Percentiles rank a stretch among this genome's conserved stretches.
These are phyloP conservation scores for Diaporthe sp. DNA, from an alignment of 2,329 filamentous ascomycete species.

Conservation along the genomic window DNA sequence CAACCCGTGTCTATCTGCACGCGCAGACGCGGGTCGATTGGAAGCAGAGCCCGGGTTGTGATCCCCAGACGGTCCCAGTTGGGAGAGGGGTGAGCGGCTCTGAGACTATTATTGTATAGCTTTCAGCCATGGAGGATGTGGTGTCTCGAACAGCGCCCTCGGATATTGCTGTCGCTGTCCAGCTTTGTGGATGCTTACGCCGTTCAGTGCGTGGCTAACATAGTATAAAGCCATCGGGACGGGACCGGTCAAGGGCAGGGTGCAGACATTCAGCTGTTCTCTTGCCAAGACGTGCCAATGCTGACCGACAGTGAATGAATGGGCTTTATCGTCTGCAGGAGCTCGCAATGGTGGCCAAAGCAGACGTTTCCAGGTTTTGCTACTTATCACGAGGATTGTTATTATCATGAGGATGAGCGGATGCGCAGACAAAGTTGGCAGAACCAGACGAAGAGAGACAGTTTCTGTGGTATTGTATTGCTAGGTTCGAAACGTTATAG, in stretches of 20 bases:
- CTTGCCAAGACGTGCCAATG: constrained; percentile 12
- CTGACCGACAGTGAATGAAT: background rate
- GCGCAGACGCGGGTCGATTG: background rate
- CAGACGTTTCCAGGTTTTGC: background rate
- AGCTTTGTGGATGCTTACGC: background rate
- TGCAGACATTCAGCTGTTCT: background rate
- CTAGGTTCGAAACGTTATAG: constrained; percentile 15
- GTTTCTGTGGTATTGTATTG: background rate
- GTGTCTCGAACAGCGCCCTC: background rate
- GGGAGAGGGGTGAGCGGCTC: background rate
- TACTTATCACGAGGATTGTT: background rate
- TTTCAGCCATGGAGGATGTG: background rate
- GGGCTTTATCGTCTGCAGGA: constrained; percentile 8
- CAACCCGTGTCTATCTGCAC: too few species aligned
- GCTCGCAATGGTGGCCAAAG: background rate
- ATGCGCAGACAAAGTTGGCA: constrained; percentile 3
- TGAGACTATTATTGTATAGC: background rate
- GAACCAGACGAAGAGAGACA: background rate
- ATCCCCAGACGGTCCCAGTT: background rate
- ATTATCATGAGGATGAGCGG: background rate
- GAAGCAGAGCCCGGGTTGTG: background rate
- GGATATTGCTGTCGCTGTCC: too few species aligned
- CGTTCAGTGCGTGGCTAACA: background rate
- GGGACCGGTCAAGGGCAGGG: background rate
- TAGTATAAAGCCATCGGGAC: background rate